Conservation (phyloP, 192 early-diverging fungal genomes). For the Umbelopsis sp. region DNA sequence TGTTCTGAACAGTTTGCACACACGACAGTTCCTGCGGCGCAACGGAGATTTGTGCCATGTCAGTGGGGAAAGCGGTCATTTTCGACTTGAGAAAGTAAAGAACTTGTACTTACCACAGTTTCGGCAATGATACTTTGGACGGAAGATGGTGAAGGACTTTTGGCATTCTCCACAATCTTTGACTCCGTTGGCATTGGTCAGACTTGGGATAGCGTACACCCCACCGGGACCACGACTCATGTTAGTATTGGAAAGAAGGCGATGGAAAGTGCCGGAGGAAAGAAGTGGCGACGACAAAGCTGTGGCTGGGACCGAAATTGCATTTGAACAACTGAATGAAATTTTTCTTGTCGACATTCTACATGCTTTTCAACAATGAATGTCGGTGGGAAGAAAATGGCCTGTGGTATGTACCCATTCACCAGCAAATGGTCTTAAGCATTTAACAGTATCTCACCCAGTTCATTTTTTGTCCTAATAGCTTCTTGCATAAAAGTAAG, state of each 20-base stretch:
- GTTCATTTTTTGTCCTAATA: background rate
- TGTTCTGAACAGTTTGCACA: constrained; percentile 38
- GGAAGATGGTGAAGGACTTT: constrained; percentile 32
- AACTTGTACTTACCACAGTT: constrained; percentile 39
- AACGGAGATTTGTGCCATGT: background rate
- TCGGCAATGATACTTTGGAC: constrained; percentile 40
- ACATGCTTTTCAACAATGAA: background rate
- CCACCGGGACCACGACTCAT: constrained; percentile 34
- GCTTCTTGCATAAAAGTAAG: constrained; percentile 9
- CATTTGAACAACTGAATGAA: background rate
- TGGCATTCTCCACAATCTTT: constrained; percentile 33
- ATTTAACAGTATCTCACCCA: background rate
- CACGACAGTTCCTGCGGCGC: constrained; percentile 31
- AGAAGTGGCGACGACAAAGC: background rate
- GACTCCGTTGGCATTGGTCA: constrained; percentile 11
- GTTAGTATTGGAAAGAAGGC: background rate
- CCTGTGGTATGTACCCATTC: background rate
- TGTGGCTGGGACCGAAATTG: background rate
- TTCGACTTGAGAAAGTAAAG: background rate
- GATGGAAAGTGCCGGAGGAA: constrained; percentile 14
- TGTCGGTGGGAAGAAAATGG: constrained; percentile 5
- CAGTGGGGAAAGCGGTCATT: background rate
- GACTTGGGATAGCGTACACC: constrained; percentile 28
- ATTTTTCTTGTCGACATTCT: background rate
- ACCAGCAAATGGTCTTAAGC: background rate